Evolutionary conservation across 495 filamentous ascomycete species (phyloP).

Genomic region (Penicillium atrosanguineum): DNA sequence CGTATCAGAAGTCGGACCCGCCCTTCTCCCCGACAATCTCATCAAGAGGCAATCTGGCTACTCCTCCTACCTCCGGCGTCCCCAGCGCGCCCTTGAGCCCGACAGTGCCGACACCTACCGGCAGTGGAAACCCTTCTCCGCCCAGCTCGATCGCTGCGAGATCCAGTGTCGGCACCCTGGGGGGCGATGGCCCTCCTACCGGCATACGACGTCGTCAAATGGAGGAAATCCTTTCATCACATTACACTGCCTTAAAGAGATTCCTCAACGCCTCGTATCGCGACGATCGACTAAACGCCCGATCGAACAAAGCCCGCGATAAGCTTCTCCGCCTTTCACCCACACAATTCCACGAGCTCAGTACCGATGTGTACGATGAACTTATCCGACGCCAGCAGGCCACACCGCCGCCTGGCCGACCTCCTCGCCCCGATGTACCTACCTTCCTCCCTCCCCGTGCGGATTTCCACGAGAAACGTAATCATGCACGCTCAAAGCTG

Average conservation of each 20-base stretch:
- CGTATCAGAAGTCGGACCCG: constrained; percentile 62
- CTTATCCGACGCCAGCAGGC: constrained; percentile 78
- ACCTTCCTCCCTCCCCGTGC: constrained; percentile 75
- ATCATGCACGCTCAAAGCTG: constrained; percentile 91
- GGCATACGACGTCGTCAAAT: constrained; percentile 51
- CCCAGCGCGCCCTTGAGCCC: constrained; percentile 53
- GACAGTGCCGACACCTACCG: constrained; percentile 40
- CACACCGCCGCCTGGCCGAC: constrained; percentile 51
- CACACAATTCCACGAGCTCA: constrained; percentile 94
- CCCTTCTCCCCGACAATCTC: constrained; percentile 52
- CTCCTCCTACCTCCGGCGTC: constrained; percentile 67
- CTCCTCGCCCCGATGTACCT: constrained; percentile 56
- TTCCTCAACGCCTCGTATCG: constrained; percentile 67
- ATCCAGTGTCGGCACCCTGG: constrained; percentile 68
- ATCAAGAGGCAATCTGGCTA: constrained; percentile 62
- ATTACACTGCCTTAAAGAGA: constrained; percentile 76
- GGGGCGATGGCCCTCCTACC: constrained; percentile 55
- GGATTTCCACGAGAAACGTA: constrained; percentile 93
- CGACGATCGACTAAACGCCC: constrained; percentile 70
- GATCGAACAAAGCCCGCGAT: constrained; percentile 84
- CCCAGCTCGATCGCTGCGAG: constrained; percentile 77
- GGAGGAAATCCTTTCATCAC: constrained; percentile 72
- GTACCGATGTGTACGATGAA: constrained; percentile 97
- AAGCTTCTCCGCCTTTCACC: constrained; percentile 85
- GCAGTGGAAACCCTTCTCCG: constrained; percentile 72